Evolutionary conservation across 2,329 filamentous ascomycete species (phyloP).

Genomic region (Diaporthe aspalathi): DNA sequence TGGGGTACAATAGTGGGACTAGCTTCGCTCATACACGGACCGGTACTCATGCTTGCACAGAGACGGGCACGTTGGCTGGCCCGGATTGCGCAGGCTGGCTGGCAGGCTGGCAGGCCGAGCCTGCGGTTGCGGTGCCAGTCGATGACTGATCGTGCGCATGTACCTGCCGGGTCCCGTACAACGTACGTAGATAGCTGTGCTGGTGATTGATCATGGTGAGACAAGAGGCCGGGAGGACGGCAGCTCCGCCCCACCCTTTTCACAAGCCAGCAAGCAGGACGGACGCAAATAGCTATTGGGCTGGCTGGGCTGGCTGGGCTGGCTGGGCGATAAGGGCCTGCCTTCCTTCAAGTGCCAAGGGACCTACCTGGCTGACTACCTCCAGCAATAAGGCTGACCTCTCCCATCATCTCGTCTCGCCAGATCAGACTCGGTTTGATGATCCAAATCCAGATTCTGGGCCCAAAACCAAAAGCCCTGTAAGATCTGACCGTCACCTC

Average conservation of each 20-base stretch:
- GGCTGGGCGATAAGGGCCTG: constrained; percentile 18
- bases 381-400: constrained; percentile 12
- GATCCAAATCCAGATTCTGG: background rate
- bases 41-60: constrained; percentile 7
- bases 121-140: constrained; percentile 1
- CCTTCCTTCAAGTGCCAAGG: background rate
- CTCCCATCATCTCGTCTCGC: constrained; percentile 2
- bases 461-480: background rate
- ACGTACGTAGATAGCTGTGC: background rate
- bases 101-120: background rate
- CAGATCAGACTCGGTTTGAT: constrained; percentile 9
- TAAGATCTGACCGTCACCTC: background rate
- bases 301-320: background rate
- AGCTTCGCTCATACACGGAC: constrained; percentile 4
- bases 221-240: constrained; percentile 16
- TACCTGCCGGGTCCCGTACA: background rate
- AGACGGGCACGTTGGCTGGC: constrained; percentile 4
- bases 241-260: constrained; percentile 26
- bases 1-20: constrained; percentile 31
- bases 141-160: background rate
- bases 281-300: constrained; percentile 13
- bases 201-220: background rate
- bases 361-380: too few species aligned
- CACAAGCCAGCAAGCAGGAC: constrained; percentile 5
- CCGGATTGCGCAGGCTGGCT: too few species aligned